Evolutionary conservation across 2,329 filamentous ascomycete species (phyloP).

Genomic region (Aspergillus neoniger): DNA sequence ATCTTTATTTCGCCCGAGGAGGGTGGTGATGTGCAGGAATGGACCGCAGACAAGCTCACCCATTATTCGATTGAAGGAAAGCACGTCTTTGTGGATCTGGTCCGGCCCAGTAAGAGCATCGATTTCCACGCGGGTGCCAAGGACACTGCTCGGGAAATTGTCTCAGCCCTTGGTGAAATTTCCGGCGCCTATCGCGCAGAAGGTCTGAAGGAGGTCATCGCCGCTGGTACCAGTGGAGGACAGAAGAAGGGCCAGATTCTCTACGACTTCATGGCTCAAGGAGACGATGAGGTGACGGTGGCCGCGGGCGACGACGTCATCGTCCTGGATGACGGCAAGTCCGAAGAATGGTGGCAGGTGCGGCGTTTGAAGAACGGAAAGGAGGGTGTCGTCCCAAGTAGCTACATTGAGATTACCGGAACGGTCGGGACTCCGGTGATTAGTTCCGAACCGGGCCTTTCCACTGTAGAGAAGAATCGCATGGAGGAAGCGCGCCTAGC

Average conservation of each 20-base stretch:
- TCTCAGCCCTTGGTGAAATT: conserved; percentile 81
- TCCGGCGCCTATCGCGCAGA: conserved; percentile 83
- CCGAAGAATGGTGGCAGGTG: conserved; percentile 98
- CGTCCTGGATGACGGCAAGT: conserved; percentile 84
- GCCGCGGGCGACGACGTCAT: conserved; percentile 86
- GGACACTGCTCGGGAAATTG: conserved; percentile 93
- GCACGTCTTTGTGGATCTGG: conserved; percentile 92
- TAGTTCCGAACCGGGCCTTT: conserved; percentile 62
- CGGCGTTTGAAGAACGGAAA: conserved; percentile 85
- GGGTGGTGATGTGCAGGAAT: conserved; percentile 85
- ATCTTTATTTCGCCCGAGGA: conserved; percentile 88
- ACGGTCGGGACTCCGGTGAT: conserved; percentile 57
- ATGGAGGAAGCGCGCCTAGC: conserved; percentile 81
- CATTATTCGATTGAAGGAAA: conserved; percentile 98
- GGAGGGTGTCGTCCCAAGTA: conserved; percentile 94
- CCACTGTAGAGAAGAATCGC: conserved; percentile 73
- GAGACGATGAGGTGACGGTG: conserved; percentile 94
- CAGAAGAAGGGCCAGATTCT: conserved; percentile 83
- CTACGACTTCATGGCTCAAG: conserved; percentile 96
- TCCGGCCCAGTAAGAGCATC: conserved; percentile 87
- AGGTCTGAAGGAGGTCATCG: conserved; percentile 77
- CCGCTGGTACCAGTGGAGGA: conserved; percentile 68
- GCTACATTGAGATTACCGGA: conserved; percentile 88
- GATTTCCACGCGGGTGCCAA: conserved; percentile 98
- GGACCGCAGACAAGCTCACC: conserved; percentile 92